A percentile compares a stretch with the other conserved stretches of the same genome.
Conservation (phyloP, 345 rosid species). For the Eucalyptus pumila region DNA sequence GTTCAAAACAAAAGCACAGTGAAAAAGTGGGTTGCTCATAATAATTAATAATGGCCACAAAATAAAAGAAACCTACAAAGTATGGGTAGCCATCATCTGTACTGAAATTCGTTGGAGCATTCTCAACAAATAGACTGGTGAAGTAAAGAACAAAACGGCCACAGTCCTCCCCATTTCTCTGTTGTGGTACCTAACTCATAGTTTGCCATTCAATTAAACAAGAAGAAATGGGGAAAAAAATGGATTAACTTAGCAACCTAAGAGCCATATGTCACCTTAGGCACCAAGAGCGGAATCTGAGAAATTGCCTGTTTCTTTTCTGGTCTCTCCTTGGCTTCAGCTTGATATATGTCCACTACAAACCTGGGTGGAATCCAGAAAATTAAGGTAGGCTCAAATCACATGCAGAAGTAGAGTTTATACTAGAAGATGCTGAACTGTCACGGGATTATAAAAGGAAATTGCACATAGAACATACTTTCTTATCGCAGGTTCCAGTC, state of each 20-base stretch:
- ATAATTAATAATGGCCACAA: background rate
- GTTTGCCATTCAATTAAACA: background rate
- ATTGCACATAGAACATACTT: conserved; percentile 7
- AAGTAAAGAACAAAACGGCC: conserved; percentile 32
- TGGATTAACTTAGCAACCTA: background rate
- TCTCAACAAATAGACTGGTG: conserved; percentile 14
- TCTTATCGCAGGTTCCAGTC: conserved; percentile 27
- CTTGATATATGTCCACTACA: conserved; percentile 19
- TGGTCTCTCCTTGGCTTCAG: conserved; percentile 13
- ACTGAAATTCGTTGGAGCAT: conserved; percentile 22
- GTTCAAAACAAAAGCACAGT: background rate
- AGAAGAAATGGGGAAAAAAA: background rate
- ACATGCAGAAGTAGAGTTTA: background rate
- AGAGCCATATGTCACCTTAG: conserved; percentile 11
- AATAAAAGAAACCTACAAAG: conserved; percentile 14
- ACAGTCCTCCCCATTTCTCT: conserved; percentile 23
- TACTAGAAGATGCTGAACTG: background rate
- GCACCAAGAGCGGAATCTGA: conserved; percentile 24
- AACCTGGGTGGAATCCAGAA: conserved; percentile 13
- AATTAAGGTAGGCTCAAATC: background rate
- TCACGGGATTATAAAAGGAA: background rate
- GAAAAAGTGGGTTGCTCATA: background rate
- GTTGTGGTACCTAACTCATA: conserved; percentile 29
- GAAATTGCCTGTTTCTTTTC: background rate
- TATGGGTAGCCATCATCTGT: conserved; percentile 15